These are phyloP conservation scores for Hydnomerulius pinastri DNA, from an alignment of 768 basidiomycete species.

Conservation along the genomic window DNA sequence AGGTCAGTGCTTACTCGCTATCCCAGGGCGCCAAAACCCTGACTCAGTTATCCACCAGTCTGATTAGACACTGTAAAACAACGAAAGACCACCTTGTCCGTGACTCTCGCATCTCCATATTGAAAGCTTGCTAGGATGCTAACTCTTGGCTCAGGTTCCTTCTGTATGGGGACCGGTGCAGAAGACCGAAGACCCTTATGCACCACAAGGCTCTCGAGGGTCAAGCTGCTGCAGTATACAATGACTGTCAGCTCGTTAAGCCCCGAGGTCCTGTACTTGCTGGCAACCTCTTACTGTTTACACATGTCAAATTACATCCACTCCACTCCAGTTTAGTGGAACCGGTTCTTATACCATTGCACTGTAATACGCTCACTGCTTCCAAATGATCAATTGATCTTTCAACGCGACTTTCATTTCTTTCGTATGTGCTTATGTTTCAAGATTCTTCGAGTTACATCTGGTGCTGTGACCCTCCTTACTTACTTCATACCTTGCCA, in stretches of 20 bases:
- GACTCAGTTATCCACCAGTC: conserved; percentile 38
- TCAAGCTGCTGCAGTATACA: conserved; percentile 61
- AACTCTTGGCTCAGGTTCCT: conserved; percentile 61
- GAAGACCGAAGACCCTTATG: conserved; percentile 91
- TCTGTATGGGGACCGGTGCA: conserved; percentile 97
- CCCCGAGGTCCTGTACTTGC: not conserved
- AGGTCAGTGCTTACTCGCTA: conserved; percentile 44
- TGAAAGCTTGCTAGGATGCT: conserved; percentile 10
- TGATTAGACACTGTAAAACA: conserved; percentile 74
- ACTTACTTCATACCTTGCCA: not conserved
- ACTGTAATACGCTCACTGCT: conserved; percentile 17
- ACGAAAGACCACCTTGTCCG: conserved; percentile 70
- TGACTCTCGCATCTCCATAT: conserved; percentile 11
- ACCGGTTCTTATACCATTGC: conserved; percentile 7
- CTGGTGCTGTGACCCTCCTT: not conserved
- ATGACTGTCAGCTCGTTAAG: conserved; percentile 29
- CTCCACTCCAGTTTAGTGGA: not conserved
- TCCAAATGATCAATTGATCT: conserved; percentile 10
- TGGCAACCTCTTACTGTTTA: conserved; percentile 3
- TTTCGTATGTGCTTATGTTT: conserved; percentile 14
- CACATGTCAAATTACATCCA: not conserved
- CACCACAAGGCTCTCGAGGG: conserved; percentile 59
- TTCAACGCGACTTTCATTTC: not conserved
- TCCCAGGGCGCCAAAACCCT: conserved; percentile 3
- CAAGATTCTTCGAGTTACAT: conserved; percentile 1